phyloP scores from a whole-genome alignment of 257 asterid species.

The Solanum paucissectum region DNA sequence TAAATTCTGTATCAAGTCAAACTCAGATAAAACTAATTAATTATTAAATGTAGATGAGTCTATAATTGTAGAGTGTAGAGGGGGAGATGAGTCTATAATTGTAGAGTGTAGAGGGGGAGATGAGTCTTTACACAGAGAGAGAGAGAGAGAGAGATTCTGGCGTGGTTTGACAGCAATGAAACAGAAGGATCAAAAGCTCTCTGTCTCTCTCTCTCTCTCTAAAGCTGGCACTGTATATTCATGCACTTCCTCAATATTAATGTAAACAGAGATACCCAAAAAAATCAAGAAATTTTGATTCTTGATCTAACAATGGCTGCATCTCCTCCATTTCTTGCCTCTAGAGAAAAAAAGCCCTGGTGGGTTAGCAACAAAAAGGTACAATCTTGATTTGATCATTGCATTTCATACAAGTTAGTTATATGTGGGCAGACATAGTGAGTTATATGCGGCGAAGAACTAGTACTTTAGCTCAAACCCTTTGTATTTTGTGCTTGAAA shows the following conservation, averaged over 20 bases:
- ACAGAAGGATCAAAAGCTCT: not conserved
- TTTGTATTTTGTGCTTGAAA: not conserved
- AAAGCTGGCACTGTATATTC: conserved; percentile 23
- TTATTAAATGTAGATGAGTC: not conserved
- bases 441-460: not conserved
- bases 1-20: not conserved
- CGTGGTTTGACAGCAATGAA: conserved; percentile 23
- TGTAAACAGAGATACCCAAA: not conserved
- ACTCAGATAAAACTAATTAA: not conserved
- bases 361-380: conserved; percentile 70
- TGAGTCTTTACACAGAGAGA: conserved; percentile 1
- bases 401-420: not conserved
- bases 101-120: not conserved
- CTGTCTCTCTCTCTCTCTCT: not conserved
- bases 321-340: conserved; percentile 35
- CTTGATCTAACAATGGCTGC: conserved; percentile 47
- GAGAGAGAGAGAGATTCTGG: conserved; percentile 7
- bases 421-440: too few species aligned
- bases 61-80: not conserved
- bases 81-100: not conserved
- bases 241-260: conserved; percentile 1
- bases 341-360: conserved; percentile 59
- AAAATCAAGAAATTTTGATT: not conserved
- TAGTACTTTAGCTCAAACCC: not conserved
- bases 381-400: not conserved